These are phyloP conservation scores for Cutaneotrichosporon sp. DNA, from an alignment of 1,284 basidiomycete genomes.

Conservation along the genomic window DNA sequence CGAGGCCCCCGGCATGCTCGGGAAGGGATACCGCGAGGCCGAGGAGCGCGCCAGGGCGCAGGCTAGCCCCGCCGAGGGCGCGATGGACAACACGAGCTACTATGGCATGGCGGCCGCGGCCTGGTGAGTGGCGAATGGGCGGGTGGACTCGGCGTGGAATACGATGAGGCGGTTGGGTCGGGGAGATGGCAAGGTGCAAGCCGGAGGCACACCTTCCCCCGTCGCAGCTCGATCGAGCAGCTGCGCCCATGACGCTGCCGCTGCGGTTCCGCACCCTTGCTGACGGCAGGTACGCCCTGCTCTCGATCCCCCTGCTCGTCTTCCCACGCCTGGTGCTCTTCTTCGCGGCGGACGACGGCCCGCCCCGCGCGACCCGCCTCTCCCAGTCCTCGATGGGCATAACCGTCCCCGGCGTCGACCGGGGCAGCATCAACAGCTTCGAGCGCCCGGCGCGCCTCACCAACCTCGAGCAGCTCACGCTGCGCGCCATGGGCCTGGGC, in stretches of 20 bases:
- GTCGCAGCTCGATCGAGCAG: too few relatives aligned
- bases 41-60: slow-evolving; percentile 47
- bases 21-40: slow-evolving; percentile 36
- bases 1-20: slow-evolving; percentile 29
- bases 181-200: too few relatives aligned
- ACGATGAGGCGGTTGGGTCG: too few relatives aligned
- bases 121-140: too few relatives aligned
- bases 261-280: not conserved
- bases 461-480: slow-evolving; percentile 44
- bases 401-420: slow-evolving; percentile 19
- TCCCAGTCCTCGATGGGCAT: slow-evolving; percentile 9
- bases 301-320: slow-evolving; percentile 47
- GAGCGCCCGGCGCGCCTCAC: slow-evolving; percentile 37
- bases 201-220: too few relatives aligned
- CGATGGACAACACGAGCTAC: slow-evolving; percentile 37
- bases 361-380: slow-evolving; percentile 10
- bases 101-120: slow-evolving; percentile 39
- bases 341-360: slow-evolving; percentile 40
- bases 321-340: slow-evolving; percentile 53
- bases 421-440: slow-evolving; percentile 34
- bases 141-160: too few relatives aligned
- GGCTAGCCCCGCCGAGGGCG: slow-evolving; percentile 42
- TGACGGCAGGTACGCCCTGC: slow-evolving; percentile 39
- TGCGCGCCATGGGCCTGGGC: slow-evolving; percentile 43
- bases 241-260: not conserved